phyloP scores from a whole-genome alignment of 257 asterid species.

The Fraxinus quadrangulata region DNA sequence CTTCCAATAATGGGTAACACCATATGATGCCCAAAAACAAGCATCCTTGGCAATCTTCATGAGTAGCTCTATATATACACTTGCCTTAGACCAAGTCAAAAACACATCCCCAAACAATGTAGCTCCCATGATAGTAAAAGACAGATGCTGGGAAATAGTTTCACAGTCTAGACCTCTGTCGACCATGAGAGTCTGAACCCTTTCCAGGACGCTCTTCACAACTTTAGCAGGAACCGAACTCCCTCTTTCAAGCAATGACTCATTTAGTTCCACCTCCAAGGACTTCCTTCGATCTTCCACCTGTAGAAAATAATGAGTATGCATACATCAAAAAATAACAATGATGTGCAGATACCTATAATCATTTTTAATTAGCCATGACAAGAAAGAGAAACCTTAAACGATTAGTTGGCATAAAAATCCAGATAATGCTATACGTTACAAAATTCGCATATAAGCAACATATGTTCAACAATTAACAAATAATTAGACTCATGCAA shows the following conservation, averaged over 20 bases:
- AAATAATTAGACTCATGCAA: not conserved
- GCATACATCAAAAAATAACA: not conserved
- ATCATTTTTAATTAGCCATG: not conserved
- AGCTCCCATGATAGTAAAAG: conserved; percentile 41
- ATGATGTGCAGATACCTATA: not conserved
- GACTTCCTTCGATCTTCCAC: conserved; percentile 42
- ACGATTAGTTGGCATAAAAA: not conserved
- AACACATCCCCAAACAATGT: conserved; percentile 46
- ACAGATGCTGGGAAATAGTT: conserved; percentile 38
- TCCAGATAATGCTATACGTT: not conserved
- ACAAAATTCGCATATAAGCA: not conserved
- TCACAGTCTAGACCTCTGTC: conserved; percentile 39
- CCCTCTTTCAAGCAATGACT: conserved; percentile 37
- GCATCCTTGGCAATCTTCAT: conserved; percentile 46
- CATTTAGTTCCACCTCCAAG: conserved; percentile 36
- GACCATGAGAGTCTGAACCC: conserved; percentile 25
- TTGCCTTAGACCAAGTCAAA: conserved; percentile 46
- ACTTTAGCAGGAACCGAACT: conserved; percentile 33
- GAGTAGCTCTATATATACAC: conserved; percentile 39
- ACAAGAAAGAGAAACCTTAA: not conserved
- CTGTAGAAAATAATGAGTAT: conserved; percentile 23
- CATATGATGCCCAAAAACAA: conserved; percentile 44
- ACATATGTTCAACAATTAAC: too few species aligned
- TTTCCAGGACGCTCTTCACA: conserved; percentile 32
- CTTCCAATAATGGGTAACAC: conserved; percentile 47